Evolutionary conservation across 495 filamentous ascomycete genomes (phyloP).

Genomic region (Neurospora sp.): DNA sequence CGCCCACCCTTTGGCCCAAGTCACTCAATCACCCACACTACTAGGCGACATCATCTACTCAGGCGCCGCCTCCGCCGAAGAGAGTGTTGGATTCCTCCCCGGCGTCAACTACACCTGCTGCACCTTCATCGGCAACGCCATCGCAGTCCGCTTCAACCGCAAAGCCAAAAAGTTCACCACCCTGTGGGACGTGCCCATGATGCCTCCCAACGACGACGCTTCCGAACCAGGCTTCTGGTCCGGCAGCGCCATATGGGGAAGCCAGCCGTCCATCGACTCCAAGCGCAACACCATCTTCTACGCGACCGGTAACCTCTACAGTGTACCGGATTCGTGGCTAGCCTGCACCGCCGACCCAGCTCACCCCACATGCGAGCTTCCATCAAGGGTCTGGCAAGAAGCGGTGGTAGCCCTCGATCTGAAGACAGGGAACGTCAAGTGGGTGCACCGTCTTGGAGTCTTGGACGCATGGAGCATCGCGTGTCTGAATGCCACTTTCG

Average conservation of each 20-base stretch:
- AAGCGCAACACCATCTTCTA: constrained; percentile 26
- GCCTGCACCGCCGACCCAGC: constrained; percentile 16
- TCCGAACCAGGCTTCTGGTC: constrained; percentile 16
- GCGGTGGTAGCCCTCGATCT: constrained; percentile 23
- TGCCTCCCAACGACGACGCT: constrained; percentile 10
- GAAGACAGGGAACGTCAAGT: constrained; percentile 21
- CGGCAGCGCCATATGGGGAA: constrained; percentile 29
- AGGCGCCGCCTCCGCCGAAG: constrained; percentile 25
- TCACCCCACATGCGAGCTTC: not conserved
- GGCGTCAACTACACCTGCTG: constrained; percentile 24
- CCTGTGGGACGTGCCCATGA: constrained; percentile 19
- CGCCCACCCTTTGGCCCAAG: constrained; percentile 19
- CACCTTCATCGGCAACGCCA: constrained; percentile 26
- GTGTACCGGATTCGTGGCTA: constrained; percentile 7
- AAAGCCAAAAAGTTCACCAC: constrained; percentile 11
- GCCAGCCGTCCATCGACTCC: constrained; percentile 30
- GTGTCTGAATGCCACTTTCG: constrained; percentile 13
- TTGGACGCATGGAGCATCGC: constrained; percentile 25
- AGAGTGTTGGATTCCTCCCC: constrained; percentile 6
- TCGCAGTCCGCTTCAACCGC: constrained; percentile 16
- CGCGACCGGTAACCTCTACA: constrained; percentile 30
- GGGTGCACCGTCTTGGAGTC: constrained; percentile 15
- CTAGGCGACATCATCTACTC: constrained; percentile 20
- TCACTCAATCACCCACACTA: constrained; percentile 23
- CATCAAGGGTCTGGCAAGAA: constrained; percentile 19